Conservation (phyloP, 352 stramenopile genomes). For the Phytopythium helicoides region DNA sequence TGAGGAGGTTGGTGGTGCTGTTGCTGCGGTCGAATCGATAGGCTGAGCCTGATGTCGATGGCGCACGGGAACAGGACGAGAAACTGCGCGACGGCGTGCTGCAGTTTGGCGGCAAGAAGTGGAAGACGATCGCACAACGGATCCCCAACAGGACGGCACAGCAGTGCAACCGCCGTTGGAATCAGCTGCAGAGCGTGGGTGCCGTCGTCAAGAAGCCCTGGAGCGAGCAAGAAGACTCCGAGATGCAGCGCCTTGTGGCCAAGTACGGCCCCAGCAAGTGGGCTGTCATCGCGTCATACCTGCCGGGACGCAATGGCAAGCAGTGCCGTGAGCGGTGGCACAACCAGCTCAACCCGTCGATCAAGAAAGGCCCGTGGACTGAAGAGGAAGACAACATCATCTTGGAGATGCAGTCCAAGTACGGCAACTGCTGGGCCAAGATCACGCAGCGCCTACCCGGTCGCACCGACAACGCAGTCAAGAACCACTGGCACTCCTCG, state of each 20-base stretch:
- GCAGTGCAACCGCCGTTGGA: conserved; percentile 71
- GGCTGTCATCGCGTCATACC: conserved; percentile 81
- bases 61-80: conserved; percentile 70
- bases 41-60: no score
- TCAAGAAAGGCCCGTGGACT: conserved; percentile 80
- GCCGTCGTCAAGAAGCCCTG: conserved; percentile 66
- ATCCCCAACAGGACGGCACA: conserved; percentile 39
- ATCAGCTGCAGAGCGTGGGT: conserved; percentile 62
- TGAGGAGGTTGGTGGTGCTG: no score
- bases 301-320: conserved; percentile 83
- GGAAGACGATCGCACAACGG: conserved; percentile 62
- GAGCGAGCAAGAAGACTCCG: conserved; percentile 54
- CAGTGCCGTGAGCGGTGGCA: conserved; percentile 88
- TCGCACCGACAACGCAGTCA: conserved; percentile 96
- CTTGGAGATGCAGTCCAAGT: conserved; percentile 69
- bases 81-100: conserved; percentile 64
- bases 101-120: conserved; percentile 77
- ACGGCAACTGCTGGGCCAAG: conserved; percentile 97
- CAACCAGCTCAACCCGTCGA: conserved; percentile 79
- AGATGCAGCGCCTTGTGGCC: conserved; percentile 59
- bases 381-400: conserved; percentile 87
- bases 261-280: conserved; percentile 66
- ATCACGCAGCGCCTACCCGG: conserved; percentile 96
- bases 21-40: no score
- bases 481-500: conserved; percentile 96